phyloP scores from a whole-genome alignment of 768 basidiomycete genomes.

The Amanita rubescens region DNA sequence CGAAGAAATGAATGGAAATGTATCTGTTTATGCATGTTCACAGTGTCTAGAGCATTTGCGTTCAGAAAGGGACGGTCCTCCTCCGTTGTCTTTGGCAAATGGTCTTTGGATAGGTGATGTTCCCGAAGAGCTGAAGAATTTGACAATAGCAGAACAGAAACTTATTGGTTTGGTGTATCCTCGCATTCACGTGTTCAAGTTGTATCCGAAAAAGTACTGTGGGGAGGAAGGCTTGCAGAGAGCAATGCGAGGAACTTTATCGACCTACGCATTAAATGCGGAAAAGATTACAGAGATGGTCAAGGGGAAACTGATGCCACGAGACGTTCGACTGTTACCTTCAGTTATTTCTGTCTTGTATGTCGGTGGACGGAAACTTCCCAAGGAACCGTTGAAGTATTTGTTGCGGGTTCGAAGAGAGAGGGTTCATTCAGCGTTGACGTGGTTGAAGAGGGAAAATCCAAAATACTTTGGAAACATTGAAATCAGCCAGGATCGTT shows the following conservation, averaged over 20 bases:
- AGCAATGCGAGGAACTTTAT: conserved; percentile 30
- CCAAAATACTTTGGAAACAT: conserved; percentile 22
- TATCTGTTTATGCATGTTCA: neutral
- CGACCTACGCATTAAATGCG: conserved; percentile 20
- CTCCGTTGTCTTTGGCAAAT: conserved; percentile 18
- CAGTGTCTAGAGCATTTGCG: neutral
- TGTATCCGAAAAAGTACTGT: no score
- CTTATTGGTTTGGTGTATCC: conserved; percentile 27
- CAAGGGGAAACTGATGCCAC: conserved; percentile 27
- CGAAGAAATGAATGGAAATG: neutral
- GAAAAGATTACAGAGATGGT: conserved; percentile 24
- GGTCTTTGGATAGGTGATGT: conserved; percentile 30
- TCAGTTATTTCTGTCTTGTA: conserved; percentile 28
- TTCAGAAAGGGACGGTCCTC: neutral
- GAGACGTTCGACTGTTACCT: conserved; percentile 18
- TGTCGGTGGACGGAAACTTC: conserved; percentile 21
- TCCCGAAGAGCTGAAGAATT: conserved; percentile 18
- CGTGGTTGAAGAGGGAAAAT: conserved; percentile 31
- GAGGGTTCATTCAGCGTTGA: conserved; percentile 21
- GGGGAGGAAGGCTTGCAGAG: conserved; percentile 14
- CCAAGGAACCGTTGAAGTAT: conserved; percentile 18
- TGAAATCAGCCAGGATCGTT: conserved; percentile 12
- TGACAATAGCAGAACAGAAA: conserved; percentile 31
- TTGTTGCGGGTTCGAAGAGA: conserved; percentile 20
- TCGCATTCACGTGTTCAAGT: conserved; percentile 22